These are phyloP conservation scores for Oropetium thomaeum DNA, from an alignment of 176 grass and related monocot species.

Conservation along the genomic window DNA sequence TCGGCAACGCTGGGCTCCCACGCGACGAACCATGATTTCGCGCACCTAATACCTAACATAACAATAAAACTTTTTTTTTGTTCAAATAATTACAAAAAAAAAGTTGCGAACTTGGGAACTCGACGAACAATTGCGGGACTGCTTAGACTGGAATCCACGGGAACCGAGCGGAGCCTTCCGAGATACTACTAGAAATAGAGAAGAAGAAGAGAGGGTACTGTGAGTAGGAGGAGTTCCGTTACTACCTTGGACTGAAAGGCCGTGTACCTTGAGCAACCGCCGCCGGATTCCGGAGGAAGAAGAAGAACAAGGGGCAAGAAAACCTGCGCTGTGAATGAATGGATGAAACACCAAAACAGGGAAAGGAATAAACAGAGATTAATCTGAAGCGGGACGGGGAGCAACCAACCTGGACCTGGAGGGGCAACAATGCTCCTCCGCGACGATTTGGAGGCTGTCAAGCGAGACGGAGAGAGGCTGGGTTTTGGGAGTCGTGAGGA, in stretches of 20 bases:
- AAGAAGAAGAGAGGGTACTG: neutral
- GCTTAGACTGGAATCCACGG: neutral
- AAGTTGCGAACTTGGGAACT: neutral
- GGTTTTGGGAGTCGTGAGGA: neutral
- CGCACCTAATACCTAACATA: neutral
- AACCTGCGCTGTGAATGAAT: neutral
- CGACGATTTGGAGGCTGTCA: neutral
- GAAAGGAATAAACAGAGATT: neutral
- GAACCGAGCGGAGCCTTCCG: neutral
- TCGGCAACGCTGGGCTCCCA: neutral
- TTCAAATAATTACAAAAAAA: neutral
- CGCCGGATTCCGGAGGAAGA: neutral
- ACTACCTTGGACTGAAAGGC: neutral
- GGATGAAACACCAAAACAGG: neutral
- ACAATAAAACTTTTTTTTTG: neutral
- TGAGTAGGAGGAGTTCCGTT: neutral
- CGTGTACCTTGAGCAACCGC: neutral
- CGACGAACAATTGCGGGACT: neutral
- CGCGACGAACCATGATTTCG: neutral
- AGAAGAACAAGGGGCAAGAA: neutral
- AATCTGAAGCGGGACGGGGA: neutral
- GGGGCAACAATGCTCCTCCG: neutral
- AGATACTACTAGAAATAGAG: neutral
- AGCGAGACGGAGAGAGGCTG: neutral
- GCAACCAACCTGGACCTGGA: neutral